A percentile compares a stretch with the other conserved stretches of the same genome.
Evolutionary conservation across 1,139 yeast genomes (phyloP).

Genomic region (Scheffersomyces quercinus): DNA sequence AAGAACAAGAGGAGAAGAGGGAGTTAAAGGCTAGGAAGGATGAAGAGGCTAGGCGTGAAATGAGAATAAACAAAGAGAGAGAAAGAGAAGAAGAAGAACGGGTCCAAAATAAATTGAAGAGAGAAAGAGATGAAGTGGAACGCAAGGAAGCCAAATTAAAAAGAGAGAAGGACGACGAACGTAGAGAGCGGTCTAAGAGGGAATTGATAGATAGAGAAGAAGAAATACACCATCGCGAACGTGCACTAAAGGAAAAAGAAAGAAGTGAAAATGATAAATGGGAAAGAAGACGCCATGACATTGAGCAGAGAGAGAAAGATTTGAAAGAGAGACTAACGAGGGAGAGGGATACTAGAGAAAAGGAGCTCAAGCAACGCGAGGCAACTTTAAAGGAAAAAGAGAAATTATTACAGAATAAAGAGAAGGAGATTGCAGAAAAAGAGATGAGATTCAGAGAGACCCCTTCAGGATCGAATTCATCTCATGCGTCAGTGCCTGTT

Average conservation of each 20-base stretch:
- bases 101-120: constrained; percentile 3
- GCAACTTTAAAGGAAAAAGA: constrained; percentile 11
- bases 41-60: constrained; percentile 2
- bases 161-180: constrained; percentile 1
- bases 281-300: neutral
- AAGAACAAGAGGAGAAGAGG: constrained; percentile 2
- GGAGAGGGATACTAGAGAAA: constrained; percentile 3
- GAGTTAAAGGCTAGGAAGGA: constrained; percentile 3
- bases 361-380: constrained; percentile 11
- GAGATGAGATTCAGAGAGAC: constrained; percentile 19
- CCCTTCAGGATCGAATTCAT: constrained; percentile 1
- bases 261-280: neutral
- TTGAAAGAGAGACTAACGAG: neutral
- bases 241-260: neutral
- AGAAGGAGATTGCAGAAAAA: constrained; percentile 41
- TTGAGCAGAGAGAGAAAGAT: neutral
- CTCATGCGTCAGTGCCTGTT: neutral
- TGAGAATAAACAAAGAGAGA: constrained; percentile 3
- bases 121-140: constrained; percentile 5
- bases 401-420: constrained; percentile 15
- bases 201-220: constrained; percentile 2
- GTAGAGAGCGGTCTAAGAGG: neutral
- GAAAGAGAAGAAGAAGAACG: constrained; percentile 4
- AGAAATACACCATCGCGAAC: neutral
- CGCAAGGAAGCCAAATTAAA: constrained; percentile 2